Conservation (phyloP, 306 rosid species). For the Acacia acuminata region DNA sequence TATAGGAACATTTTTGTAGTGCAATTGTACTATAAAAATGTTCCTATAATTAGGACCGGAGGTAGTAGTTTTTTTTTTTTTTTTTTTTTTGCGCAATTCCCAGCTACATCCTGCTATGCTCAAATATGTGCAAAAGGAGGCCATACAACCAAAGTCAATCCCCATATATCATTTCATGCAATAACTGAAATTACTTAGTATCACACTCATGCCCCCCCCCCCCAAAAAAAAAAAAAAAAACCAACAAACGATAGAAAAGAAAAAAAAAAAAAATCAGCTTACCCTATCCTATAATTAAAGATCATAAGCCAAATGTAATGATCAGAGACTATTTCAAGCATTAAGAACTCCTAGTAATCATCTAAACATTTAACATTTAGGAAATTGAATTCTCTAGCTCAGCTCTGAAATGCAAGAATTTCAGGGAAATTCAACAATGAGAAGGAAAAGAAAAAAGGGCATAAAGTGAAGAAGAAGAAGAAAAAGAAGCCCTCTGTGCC, state of each 20-base stretch:
- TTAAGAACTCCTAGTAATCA: conserved; percentile 3
- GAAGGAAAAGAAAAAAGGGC: not conserved
- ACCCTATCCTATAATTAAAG: not conserved
- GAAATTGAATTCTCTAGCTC: not conserved
- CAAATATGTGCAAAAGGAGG: not conserved
- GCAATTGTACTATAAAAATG: no score
- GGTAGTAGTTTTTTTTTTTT: no score
- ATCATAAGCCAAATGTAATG: not conserved
- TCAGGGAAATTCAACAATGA: not conserved
- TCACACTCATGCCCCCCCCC: not conserved
- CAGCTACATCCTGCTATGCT: not conserved
- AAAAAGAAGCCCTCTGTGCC: not conserved
- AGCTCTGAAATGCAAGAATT: not conserved
- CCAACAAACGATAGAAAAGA: no score
- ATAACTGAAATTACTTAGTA: not conserved
- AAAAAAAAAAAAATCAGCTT: not conserved
- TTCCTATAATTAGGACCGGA: no score
- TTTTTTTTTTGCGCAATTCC: not conserved
- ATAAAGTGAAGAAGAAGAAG: not conserved
- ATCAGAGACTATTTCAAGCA: conserved; percentile 1
- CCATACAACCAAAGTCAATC: not conserved
- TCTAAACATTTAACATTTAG: not conserved
- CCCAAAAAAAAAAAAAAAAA: no score
- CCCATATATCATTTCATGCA: not conserved
- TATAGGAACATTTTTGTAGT: no score